Evolutionary conservation across 306 rosid species (phyloP).

Genomic region (Chamaecrista fasciculata): DNA sequence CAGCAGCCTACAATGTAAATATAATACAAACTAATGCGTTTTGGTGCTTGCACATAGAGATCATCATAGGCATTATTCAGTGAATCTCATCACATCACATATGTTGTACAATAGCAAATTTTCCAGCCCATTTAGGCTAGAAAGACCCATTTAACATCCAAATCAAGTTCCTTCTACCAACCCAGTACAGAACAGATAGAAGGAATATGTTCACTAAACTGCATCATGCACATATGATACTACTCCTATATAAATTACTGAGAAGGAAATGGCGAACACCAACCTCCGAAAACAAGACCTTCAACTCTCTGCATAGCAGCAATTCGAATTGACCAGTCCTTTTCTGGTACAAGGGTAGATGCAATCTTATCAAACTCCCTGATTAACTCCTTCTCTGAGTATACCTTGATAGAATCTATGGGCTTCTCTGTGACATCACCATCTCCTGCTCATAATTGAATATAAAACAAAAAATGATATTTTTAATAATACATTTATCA

Average conservation of each 20-base stretch:
- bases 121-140: conserved; percentile 19
- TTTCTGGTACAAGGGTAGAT: conserved; percentile 91
- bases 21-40: conserved; percentile 23
- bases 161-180: neutral
- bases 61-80: conserved; percentile 20
- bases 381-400: conserved; percentile 91
- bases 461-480: conserved; percentile 24
- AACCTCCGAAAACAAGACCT: conserved; percentile 95
- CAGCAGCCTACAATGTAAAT: conserved; percentile 20
- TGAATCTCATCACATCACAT: conserved; percentile 21
- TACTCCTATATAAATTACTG: conserved; percentile 21
- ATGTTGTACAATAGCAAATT: conserved; percentile 22
- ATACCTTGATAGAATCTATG: conserved; percentile 75
- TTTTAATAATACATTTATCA: conserved; percentile 16
- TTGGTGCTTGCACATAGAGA: neutral
- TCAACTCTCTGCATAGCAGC: conserved; percentile 95
- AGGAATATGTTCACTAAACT: conserved; percentile 7
- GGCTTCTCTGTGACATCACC: conserved; percentile 62
- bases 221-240: conserved; percentile 11
- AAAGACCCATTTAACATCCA: neutral
- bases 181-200: neutral
- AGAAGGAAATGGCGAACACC: conserved; percentile 28
- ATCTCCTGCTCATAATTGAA: conserved; percentile 59
- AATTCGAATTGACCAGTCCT: conserved; percentile 95
- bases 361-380: conserved; percentile 91